Evolutionary conservation across 192 early-diverging fungal genomes (phyloP), one percentile per base, ranked within the genome.

Genomic region (Coemansia sp.): DNA sequence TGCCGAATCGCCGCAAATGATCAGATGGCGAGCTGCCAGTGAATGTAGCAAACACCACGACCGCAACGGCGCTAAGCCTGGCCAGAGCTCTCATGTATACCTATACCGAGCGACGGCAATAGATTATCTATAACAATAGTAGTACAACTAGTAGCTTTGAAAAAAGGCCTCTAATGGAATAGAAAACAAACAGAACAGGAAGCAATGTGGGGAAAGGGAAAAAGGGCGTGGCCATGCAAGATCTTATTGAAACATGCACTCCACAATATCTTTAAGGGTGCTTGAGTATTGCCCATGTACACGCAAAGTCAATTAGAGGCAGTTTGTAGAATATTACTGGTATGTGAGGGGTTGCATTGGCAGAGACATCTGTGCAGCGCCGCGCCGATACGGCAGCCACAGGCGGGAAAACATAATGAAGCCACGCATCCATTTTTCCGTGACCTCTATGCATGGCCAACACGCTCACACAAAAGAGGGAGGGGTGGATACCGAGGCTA

Each of bases 1-100:
- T 66, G 8, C 81, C 76, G 37, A 78, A 83, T 26, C 81, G 57
- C 37, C 61, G 70, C 25, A 39, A 42, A 6, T 64, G 25, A 13
- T 33, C 13, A 2, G 67, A 34, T 10, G 79, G 72, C 25, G 66
- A 66, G 31, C 61, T 68, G 31, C 25, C 23, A 4, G 38, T 33
- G 14, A 21, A 21, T 23, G 61, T 11, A 3, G 42, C 8, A 21
- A 69, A 55, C 18, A 70, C 56, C 31, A 50, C 55, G 14, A 64
- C 36, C 8, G 59, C 9, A 10, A 48, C 35, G 14, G 68, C 66
- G 10, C 48, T 55, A 55, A 66, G 28, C 38, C 25, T 37, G 11
- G 12, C 33, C 3, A 68, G 9, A 37, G 61, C 9, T 37, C 25
- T 72, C 75, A 77, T 77, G 18, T 13, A 36, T 37, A 31, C 34